Conservation (phyloP, 768 basidiomycete genomes). For the Mycena haematopus region DNA sequence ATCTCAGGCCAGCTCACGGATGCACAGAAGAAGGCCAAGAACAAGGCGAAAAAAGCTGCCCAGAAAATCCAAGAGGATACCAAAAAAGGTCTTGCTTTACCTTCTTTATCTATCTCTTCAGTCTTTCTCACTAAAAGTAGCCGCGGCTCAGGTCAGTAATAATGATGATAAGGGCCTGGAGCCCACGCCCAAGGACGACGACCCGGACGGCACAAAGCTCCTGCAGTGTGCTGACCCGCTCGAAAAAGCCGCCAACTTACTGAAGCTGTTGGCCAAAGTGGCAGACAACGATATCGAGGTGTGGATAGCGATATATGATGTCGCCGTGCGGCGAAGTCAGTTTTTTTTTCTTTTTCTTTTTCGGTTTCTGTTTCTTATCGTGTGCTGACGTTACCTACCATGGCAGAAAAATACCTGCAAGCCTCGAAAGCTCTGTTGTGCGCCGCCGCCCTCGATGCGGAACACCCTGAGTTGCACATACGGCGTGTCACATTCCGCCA, state of each 20-base stretch:
- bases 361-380: background rate
- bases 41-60: slow-evolving; percentile 85
- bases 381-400: background rate
- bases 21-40: slow-evolving; percentile 81
- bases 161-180: slow-evolving; percentile 80
- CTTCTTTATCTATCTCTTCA: background rate
- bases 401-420: slow-evolving; percentile 78
- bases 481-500: slow-evolving; percentile 70
- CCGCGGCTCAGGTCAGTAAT: slow-evolving; percentile 44
- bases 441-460: slow-evolving; percentile 58
- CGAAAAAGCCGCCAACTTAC: slow-evolving; percentile 75
- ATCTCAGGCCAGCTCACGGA: slow-evolving; percentile 53
- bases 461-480: slow-evolving; percentile 73
- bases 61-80: slow-evolving; percentile 68
- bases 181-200: slow-evolving; percentile 71
- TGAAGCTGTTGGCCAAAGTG: slow-evolving; percentile 65
- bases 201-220: slow-evolving; percentile 81
- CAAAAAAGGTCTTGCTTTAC: slow-evolving; percentile 66
- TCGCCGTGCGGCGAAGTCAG: slow-evolving; percentile 82
- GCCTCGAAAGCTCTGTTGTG: slow-evolving; percentile 71
- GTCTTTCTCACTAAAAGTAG: slow-evolving; percentile 34
- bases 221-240: slow-evolving; percentile 68
- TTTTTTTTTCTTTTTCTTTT: slow-evolving; percentile 14
- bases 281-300: slow-evolving; percentile 63
- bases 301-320: slow-evolving; percentile 81